Conservation (phyloP, 371 early-diverging fungal species). For the Lichtheimia ornata region DNA sequence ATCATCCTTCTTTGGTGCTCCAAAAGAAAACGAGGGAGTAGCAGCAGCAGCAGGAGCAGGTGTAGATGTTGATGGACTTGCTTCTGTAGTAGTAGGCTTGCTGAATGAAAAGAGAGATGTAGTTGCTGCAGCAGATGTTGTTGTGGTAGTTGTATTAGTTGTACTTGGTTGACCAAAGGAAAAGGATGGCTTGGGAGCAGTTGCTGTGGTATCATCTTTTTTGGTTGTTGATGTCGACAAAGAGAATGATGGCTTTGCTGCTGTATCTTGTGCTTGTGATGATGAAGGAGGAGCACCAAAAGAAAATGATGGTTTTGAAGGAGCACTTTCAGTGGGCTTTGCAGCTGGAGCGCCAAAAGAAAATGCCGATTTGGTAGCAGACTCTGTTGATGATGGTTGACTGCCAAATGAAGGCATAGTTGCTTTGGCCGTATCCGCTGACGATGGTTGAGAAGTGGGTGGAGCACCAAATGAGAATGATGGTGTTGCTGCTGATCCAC, state of each 20-base stretch:
- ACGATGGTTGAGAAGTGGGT: too few relatives aligned
- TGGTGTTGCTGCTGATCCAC: too few relatives aligned
- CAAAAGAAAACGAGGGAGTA: constrained; percentile 1
- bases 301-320: not conserved
- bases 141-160: constrained; percentile 2
- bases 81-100: constrained; percentile 7
- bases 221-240: not conserved
- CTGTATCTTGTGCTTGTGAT: constrained; percentile 4
- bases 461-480: too few relatives aligned
- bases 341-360: constrained; percentile 5
- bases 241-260: constrained; percentile 6
- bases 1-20: constrained; percentile 4
- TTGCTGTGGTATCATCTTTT: not conserved
- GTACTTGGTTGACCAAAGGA: not conserved
- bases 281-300: constrained; percentile 9
- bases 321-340: not conserved
- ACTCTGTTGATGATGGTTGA: not conserved
- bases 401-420: too few relatives aligned
- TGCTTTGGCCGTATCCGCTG: too few relatives aligned
- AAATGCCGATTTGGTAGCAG: not conserved
- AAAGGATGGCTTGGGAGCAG: constrained; percentile 1
- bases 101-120: constrained; percentile 16
- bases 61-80: not conserved
- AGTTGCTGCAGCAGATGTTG: constrained; percentile 8
- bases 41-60: constrained; percentile 10